phyloP scores from a whole-genome alignment of 179 eudicot genomes.

The Pouteria campechiana region DNA sequence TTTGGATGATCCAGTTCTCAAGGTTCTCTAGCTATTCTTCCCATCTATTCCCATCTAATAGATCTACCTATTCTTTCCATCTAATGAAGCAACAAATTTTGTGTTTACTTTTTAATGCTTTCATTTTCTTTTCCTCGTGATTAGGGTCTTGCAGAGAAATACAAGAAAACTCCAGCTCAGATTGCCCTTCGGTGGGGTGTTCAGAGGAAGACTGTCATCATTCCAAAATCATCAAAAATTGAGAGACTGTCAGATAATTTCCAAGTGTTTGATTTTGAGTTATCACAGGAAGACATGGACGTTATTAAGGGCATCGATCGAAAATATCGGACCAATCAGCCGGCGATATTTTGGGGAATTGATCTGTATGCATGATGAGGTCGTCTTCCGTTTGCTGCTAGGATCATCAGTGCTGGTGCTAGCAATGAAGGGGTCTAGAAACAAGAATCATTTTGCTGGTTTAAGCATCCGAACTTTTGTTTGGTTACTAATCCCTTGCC shows the following conservation, averaged over 20 bases:
- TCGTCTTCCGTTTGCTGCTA: not conserved
- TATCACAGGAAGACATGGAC: conserved; percentile 73
- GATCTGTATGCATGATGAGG: conserved; percentile 41
- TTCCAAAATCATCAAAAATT: conserved; percentile 78
- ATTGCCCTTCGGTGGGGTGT: conserved; percentile 86
- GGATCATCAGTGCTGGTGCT: conserved; percentile 58
- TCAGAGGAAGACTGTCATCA: conserved; percentile 62
- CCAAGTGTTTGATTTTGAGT: conserved; percentile 59
- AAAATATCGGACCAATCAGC: conserved; percentile 64
- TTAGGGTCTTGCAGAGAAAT: conserved; percentile 80
- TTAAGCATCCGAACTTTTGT: too few relatives aligned
- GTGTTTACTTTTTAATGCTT: not conserved
- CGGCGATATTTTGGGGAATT: conserved; percentile 84
- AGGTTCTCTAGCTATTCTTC: conserved; percentile 25
- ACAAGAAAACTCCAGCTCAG: conserved; percentile 70
- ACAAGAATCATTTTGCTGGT: too few relatives aligned
- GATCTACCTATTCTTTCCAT: too few relatives aligned
- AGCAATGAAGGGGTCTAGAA: too few relatives aligned
- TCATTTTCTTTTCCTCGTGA: not conserved
- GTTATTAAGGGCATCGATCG: conserved; percentile 57
- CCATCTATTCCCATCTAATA: too few relatives aligned
- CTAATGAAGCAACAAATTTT: not conserved
- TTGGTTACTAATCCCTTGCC: too few relatives aligned
- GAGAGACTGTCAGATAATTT: conserved; percentile 72
- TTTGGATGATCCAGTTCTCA: conserved; percentile 74